Evolutionary conservation across 106 monocot genomes (phyloP).

Genomic region (Dioscorea dumetorum): DNA sequence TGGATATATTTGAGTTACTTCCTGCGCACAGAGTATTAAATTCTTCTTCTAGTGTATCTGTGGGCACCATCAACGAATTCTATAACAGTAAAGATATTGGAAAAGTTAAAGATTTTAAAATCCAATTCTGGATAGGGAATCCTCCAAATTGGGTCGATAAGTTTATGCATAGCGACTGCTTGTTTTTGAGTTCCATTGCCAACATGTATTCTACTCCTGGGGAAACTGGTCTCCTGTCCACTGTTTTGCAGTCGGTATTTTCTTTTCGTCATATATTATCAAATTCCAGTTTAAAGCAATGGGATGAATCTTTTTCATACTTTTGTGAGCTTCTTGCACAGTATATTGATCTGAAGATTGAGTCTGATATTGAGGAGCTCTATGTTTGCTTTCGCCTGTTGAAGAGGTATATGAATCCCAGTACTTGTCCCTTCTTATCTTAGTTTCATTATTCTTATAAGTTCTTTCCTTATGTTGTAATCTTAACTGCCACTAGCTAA

Average conservation of each 20-base stretch:
- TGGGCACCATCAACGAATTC: conserved; percentile 2
- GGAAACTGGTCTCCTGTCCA: conserved; percentile 35
- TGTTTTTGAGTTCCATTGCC: conserved; percentile 47
- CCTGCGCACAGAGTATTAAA: conserved; percentile 29
- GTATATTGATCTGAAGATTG: conserved; percentile 67
- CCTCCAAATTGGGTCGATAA: conserved; percentile 66
- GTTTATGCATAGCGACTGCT: conserved; percentile 37
- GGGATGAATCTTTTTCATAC: conserved; percentile 32
- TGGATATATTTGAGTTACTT: conserved; percentile 25
- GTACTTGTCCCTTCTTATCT: neutral
- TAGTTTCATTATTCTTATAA: neutral
- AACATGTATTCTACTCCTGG: conserved; percentile 27
- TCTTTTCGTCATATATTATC: conserved; percentile 20
- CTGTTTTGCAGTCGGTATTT: conserved; percentile 34
- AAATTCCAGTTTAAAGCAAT: conserved; percentile 26
- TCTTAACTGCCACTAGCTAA: neutral
- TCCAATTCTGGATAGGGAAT: conserved; percentile 46
- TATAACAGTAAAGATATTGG: neutral
- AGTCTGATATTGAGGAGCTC: conserved; percentile 83
- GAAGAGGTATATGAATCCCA: conserved; percentile 40
- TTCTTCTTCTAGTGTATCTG: conserved; percentile 4
- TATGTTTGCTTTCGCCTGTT: conserved; percentile 73
- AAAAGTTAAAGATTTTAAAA: conserved; percentile 11
- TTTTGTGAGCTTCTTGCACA: conserved; percentile 56
- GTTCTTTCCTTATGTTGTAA: neutral